phyloP scores from a whole-genome alignment of 2,329 filamentous ascomycete genomes.

The Aspergillus hortae region DNA sequence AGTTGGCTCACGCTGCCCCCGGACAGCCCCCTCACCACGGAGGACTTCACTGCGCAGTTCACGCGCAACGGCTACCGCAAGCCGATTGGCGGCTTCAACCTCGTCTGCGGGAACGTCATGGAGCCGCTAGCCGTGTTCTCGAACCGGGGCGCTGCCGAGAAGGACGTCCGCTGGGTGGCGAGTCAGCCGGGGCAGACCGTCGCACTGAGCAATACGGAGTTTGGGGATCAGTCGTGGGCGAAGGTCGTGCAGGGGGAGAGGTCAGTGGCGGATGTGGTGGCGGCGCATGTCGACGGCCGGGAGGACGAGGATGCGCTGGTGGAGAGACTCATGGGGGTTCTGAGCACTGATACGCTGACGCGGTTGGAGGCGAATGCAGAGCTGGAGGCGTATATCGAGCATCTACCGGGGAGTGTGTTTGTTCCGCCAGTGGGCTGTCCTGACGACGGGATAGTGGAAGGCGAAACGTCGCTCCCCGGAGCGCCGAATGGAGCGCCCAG shows the following conservation, averaged over 20 bases:
- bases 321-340: conserved; percentile 46
- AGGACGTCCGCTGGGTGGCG: conserved; percentile 48
- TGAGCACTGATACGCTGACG: conserved; percentile 54
- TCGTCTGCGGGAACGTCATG: conserved; percentile 53
- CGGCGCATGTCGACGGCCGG: conserved; percentile 39
- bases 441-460: conserved; percentile 30
- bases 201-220: conserved; percentile 57
- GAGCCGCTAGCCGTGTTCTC: conserved; percentile 54
- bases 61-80: conserved; percentile 49
- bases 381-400: conserved; percentile 51
- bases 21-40: conserved; percentile 35
- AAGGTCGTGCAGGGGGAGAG: conserved; percentile 56
- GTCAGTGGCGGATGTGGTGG: conserved; percentile 46
- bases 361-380: conserved; percentile 42
- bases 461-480: conserved; percentile 1
- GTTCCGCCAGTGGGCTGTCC: conserved; percentile 48
- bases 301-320: conserved; percentile 44
- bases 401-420: conserved; percentile 57
- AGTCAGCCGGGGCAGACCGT: conserved; percentile 46
- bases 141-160: conserved; percentile 51
- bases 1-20: conserved; percentile 50
- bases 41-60: conserved; percentile 49
- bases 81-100: conserved; percentile 58
- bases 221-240: conserved; percentile 55
- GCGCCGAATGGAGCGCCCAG: conserved; percentile 8